Percentiles rank a stretch among this genome's conserved stretches.
Conservation (phyloP, 1,284 basidiomycete genomes). For the Hymenochaete sp. region DNA sequence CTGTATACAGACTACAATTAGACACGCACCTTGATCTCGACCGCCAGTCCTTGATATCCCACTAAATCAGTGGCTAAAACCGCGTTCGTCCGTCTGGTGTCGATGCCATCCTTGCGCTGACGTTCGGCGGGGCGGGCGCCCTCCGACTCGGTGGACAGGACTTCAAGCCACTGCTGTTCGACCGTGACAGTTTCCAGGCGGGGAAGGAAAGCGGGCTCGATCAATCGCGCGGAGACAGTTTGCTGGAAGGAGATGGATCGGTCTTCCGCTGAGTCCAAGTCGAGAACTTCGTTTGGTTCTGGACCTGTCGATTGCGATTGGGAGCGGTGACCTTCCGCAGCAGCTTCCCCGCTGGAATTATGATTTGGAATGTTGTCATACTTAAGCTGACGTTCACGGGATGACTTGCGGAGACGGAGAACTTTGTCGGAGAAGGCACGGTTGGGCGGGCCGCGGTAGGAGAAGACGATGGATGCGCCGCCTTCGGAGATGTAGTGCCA, state of each 20-base stretch:
- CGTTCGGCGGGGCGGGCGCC: slow-evolving; percentile 46
- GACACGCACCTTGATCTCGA: slow-evolving; percentile 77
- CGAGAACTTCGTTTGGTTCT: slow-evolving; percentile 12
- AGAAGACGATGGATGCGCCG: slow-evolving; percentile 82
- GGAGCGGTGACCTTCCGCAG: background rate
- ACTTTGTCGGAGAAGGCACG: slow-evolving; percentile 52
- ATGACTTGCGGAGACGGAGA: slow-evolving; percentile 63
- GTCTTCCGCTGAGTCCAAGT: slow-evolving; percentile 43
- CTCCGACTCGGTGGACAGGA: slow-evolving; percentile 41
- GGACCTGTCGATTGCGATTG: background rate
- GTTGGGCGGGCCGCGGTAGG: slow-evolving; percentile 51
- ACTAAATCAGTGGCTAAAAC: slow-evolving; percentile 72
- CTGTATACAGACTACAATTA: slow-evolving; percentile 3
- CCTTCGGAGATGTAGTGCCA: slow-evolving; percentile 88
- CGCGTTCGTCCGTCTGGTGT: slow-evolving; percentile 44
- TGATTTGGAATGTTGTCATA: background rate
- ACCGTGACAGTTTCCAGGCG: slow-evolving; percentile 45
- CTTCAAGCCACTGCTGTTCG: slow-evolving; percentile 51
- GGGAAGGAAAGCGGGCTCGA: slow-evolving; percentile 53
- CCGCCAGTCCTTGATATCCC: slow-evolving; percentile 48
- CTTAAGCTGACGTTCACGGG: slow-evolving; percentile 18
- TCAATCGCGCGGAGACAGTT: slow-evolving; percentile 47
- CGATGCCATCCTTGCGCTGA: slow-evolving; percentile 47
- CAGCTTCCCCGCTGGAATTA: background rate
- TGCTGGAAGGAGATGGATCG: slow-evolving; percentile 56